These are phyloP conservation scores for Euphrasia arctica DNA, from an alignment of 305 asterid genomes.

Conservation along the genomic window DNA sequence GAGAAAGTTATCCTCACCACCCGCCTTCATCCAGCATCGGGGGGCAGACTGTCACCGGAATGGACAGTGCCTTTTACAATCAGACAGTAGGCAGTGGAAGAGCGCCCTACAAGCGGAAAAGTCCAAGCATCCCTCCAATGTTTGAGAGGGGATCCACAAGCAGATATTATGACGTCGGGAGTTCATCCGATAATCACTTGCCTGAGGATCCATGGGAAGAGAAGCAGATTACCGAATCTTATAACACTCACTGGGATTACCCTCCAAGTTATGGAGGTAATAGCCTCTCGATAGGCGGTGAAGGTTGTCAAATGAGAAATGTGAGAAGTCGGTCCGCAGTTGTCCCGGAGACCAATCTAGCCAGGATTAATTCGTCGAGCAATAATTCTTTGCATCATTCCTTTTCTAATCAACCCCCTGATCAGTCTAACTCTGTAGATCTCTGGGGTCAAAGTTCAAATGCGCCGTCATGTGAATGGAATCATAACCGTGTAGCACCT, in stretches of 20 bases:
- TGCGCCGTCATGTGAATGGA: constrained; percentile 44
- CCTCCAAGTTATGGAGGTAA: constrained; percentile 39
- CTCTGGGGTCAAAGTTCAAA: constrained; percentile 40
- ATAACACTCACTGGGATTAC: constrained; percentile 38
- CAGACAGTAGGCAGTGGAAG: constrained; percentile 45
- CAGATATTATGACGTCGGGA: constrained; percentile 46
- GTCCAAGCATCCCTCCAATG: constrained; percentile 36
- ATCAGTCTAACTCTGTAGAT: constrained; percentile 36
- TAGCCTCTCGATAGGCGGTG: constrained; percentile 43
- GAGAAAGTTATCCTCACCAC: constrained; percentile 32
- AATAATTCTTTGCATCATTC: constrained; percentile 31
- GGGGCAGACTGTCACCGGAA: constrained; percentile 36
- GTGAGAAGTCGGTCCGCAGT: constrained; percentile 50
- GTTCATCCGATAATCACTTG: constrained; percentile 44
- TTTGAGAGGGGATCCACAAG: constrained; percentile 50
- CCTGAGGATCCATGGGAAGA: constrained; percentile 43
- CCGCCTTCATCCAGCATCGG: constrained; percentile 36
- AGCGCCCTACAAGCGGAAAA: constrained; percentile 52
- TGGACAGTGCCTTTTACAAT: constrained; percentile 40
- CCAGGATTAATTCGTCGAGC: constrained; percentile 34
- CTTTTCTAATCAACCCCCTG: constrained; percentile 29
- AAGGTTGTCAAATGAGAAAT: constrained; percentile 46
- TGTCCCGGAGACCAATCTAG: constrained; percentile 37
- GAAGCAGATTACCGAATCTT: constrained; percentile 43
- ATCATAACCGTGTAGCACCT: constrained; percentile 28